Base-by-base conservation (phyloP, 2,329 filamentous ascomycete species). In the Aspergillus sp. region DNA sequence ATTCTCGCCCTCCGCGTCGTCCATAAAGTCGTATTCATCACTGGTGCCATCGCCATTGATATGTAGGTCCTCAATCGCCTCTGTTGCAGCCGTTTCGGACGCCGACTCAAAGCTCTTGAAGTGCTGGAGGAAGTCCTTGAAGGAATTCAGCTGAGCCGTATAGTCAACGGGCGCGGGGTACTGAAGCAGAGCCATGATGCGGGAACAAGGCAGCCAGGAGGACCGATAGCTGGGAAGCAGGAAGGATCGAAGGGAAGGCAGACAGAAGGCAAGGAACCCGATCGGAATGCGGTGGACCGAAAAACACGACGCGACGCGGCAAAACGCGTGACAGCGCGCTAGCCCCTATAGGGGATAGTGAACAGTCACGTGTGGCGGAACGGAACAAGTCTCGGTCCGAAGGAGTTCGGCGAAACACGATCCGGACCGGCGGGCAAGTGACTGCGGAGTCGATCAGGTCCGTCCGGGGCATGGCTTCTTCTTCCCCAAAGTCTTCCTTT, bases 21-120 rank as follows among this genome's bases (percentile, higher is more conserved):
- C 85, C 78, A 93, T 86, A 54, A 93, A 84, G 52, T 95, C 86
- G 58, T 94, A 85, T 51, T 94, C 86, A 52, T 94, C 88, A 60
- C 81, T 86, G 26, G 84, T 72, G 47, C 82, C 82, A 62, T 93
- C 82, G 53, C 86, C 88, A 57, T 86, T 82, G 43, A 98, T 82
- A 52, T 82, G 82, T 50, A 98, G 77, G 45, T 81, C 78, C 47
- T 85, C 78, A 29, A 98, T 73, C 27, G 86, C 86, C 56, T 88
- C 80, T 24, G 84, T 78, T 45, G 93, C 78, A 38, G 80, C 69
- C 11, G 69, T 63, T 37, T 66, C 74, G 71, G 74, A 60, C 71
- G 76, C 35, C 67, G 82, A 53, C 71, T 79, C 34, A n/a, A 69
- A 67, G 35, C 72, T 73, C 67, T 98, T 96, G 77, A 93, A 98